Conservation (phyloP, 75 land plant species). For the Cunninghamia lanceolata region DNA sequence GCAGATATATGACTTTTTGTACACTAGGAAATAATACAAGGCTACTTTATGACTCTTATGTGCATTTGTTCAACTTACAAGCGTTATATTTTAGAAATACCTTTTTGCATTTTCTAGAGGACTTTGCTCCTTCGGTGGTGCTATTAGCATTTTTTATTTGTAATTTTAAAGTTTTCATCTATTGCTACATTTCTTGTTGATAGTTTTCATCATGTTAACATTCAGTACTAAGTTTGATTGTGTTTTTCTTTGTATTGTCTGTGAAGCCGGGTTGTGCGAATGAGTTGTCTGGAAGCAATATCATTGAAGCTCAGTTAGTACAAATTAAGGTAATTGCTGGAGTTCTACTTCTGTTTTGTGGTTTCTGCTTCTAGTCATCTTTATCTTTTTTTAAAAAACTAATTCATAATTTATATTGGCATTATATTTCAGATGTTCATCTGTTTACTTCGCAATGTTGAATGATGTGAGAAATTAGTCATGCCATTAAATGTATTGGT, state of each 20-base stretch:
- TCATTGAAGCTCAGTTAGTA: constrained; percentile 69
- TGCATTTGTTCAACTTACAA: background rate
- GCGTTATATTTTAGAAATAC: background rate
- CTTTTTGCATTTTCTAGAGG: background rate
- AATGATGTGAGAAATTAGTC: background rate
- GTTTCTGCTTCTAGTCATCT: background rate
- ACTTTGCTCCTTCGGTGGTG: background rate
- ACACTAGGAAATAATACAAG: background rate
- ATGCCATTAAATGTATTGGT: background rate
- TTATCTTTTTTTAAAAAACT: background rate
- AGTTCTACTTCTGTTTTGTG: background rate
- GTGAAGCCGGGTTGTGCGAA: constrained; percentile 88
- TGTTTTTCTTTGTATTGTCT: constrained; percentile 15
- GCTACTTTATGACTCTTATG: background rate
- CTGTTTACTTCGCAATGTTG: background rate
- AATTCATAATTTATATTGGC: background rate
- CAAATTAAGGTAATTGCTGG: constrained; percentile 74
- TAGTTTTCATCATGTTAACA: background rate
- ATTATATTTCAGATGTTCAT: background rate
- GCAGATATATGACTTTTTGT: background rate
- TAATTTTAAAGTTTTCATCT: background rate
- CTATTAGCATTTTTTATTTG: background rate
- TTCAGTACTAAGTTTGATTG: background rate
- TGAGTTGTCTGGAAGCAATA: constrained; percentile 55
- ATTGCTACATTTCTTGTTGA: background rate